phyloP scores from a whole-genome alignment of 441 rosid genomes.

The Capsella rubella region DNA sequence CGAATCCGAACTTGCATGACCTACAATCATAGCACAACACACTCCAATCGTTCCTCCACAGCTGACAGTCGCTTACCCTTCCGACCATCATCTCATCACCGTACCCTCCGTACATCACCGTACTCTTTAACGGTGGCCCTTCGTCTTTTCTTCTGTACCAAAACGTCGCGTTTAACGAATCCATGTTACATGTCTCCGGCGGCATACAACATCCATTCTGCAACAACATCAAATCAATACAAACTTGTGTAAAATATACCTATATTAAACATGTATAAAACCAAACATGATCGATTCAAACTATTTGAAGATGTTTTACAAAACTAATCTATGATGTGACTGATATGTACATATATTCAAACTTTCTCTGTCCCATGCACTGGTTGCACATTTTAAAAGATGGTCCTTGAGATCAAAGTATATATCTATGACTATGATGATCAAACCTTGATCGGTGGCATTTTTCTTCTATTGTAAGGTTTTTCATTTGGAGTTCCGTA shows the following conservation, averaged over 20 bases:
- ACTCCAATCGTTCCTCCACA: constrained; percentile 58
- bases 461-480: constrained; percentile 51
- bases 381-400: background rate
- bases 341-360: too few relatives aligned
- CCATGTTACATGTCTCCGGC: constrained; percentile 64
- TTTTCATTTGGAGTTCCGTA: constrained; percentile 42
- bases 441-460: constrained; percentile 64
- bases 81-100: background rate
- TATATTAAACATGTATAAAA: too few relatives aligned
- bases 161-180: constrained; percentile 62
- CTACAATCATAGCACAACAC: constrained; percentile 66
- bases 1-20: constrained; percentile 63
- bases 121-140: constrained; percentile 28
- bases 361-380: background rate
- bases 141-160: constrained; percentile 56
- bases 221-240: background rate
- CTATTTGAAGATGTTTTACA: background rate
- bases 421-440: background rate
- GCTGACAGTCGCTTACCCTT: constrained; percentile 52
- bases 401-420: background rate
- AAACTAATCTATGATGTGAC: background rate
- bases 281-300: too few relatives aligned
- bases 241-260: background rate
- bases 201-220: constrained; percentile 87
- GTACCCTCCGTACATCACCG: constrained; percentile 1